phyloP scores from a whole-genome alignment of 148 eudicot species.

The Amaranthus hypochondriacus region DNA sequence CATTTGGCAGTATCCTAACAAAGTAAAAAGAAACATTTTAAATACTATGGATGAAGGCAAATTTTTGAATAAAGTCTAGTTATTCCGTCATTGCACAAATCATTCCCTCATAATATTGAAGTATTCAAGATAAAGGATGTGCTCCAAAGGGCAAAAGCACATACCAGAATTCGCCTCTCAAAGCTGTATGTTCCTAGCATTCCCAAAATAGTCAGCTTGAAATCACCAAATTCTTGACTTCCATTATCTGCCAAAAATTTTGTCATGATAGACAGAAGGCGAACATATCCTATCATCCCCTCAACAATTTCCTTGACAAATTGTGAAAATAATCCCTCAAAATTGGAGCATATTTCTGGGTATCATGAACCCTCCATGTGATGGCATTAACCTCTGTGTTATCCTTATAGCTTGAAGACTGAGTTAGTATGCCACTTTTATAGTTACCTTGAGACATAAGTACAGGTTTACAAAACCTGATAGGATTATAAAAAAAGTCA shows the following conservation, averaged over 20 bases:
- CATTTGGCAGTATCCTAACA: constrained; percentile 87
- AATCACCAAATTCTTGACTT: constrained; percentile 94
- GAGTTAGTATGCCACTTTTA: constrained; percentile 23
- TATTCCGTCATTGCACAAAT: not conserved
- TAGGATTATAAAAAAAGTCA: constrained; percentile 7
- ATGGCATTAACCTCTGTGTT: constrained; percentile 28
- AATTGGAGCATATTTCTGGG: constrained; percentile 48
- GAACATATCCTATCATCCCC: constrained; percentile 93
- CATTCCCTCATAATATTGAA: not conserved
- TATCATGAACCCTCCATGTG: constrained; percentile 57
- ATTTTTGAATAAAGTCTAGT: not conserved
- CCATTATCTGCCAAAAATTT: constrained; percentile 88
- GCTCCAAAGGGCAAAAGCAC: constrained; percentile 13
- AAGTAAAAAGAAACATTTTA: constrained; percentile 14
- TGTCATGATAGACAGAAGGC: constrained; percentile 75
- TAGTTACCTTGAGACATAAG: constrained; percentile 34
- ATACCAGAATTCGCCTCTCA: constrained; percentile 86
- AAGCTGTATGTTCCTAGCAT: constrained; percentile 96
- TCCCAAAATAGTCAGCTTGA: constrained; percentile 81
- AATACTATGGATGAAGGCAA: not conserved
- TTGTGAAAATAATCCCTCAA: constrained; percentile 60
- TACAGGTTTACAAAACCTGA: constrained; percentile 86
- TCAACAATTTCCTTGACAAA: constrained; percentile 88
- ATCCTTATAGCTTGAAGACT: constrained; percentile 29
- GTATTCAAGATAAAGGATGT: not conserved